A percentile compares a stretch with the other conserved stretches of the same genome.
Conservation (phyloP, 306 rosid species). For the Urtica urens region DNA sequence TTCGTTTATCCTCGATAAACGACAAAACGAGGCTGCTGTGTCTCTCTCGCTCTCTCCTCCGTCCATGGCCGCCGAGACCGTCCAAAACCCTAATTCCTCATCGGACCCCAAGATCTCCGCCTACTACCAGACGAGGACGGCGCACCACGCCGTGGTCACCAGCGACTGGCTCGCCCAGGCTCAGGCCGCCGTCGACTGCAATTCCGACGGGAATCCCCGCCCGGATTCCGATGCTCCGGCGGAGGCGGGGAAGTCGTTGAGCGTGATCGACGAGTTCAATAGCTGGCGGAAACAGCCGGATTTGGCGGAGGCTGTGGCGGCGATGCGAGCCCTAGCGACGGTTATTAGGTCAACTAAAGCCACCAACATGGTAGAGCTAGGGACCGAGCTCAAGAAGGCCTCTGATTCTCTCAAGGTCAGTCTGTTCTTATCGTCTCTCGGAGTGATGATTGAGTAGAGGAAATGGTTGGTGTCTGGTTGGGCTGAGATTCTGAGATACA, state of each 20-base stretch:
- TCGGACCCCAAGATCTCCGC: constrained; percentile 38
- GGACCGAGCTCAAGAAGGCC: constrained; percentile 85
- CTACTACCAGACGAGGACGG: constrained; percentile 61
- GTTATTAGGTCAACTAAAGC: constrained; percentile 67
- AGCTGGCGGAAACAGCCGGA: constrained; percentile 86
- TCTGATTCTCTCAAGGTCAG: constrained; percentile 77
- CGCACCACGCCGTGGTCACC: constrained; percentile 72
- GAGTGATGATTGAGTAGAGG: too few species aligned
- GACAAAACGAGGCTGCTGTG: constrained; percentile 23
- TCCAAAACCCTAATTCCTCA: constrained; percentile 29
- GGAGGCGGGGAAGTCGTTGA: constrained; percentile 35
- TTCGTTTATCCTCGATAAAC: constrained; percentile 52
- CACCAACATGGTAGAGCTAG: constrained; percentile 91
- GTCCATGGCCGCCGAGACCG: constrained; percentile 28
- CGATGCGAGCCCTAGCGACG: constrained; percentile 84
- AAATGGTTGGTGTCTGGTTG: too few species aligned
- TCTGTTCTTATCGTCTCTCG: neutral
- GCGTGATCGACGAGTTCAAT: constrained; percentile 79
- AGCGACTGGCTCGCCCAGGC: constrained; percentile 89
- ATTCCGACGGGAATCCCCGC: constrained; percentile 18
- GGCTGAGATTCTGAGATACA: too few species aligned
- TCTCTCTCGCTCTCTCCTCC: constrained; percentile 24
- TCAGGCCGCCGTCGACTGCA: constrained; percentile 50
- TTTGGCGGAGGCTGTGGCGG: constrained; percentile 95
- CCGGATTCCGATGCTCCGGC: neutral